Evolutionary conservation across 768 basidiomycete species (phyloP).

Genomic region (Agrocybe pediades): DNA sequence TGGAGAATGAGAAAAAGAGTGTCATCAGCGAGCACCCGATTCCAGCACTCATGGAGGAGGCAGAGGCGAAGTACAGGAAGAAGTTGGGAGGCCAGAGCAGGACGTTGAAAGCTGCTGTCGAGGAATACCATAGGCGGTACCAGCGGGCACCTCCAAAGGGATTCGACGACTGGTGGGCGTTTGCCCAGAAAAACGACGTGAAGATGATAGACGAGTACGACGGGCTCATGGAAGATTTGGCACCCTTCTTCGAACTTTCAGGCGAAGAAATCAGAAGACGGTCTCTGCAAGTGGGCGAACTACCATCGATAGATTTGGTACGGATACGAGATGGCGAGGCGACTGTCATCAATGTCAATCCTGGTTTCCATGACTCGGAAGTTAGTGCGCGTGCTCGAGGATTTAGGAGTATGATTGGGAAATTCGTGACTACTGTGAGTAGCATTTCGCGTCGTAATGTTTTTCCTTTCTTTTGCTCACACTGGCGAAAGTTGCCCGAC

Average conservation of each 20-base stretch:
- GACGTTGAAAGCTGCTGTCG: conserved; percentile 75
- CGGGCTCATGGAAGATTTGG: conserved; percentile 73
- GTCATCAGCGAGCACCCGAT: conserved; percentile 69
- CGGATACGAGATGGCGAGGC: conserved; percentile 68
- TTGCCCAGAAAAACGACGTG: conserved; percentile 70
- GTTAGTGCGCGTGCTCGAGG: conserved; percentile 78
- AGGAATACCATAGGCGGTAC: conserved; percentile 82
- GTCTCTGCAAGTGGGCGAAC: conserved; percentile 62
- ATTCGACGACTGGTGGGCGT: conserved; percentile 90
- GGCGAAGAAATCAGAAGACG: conserved; percentile 74
- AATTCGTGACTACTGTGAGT: conserved; percentile 65
- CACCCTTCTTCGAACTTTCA: conserved; percentile 79
- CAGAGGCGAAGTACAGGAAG: conserved; percentile 68
- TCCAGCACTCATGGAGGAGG: conserved; percentile 78
- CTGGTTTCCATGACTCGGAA: conserved; percentile 64
- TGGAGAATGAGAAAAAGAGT: conserved; percentile 20
- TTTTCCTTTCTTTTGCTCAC: conserved; percentile 2
- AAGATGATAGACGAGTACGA: conserved; percentile 92
- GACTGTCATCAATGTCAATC: conserved; percentile 57
- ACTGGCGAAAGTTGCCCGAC: conserved; percentile 69
- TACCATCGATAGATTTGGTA: conserved; percentile 89
- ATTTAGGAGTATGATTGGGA: conserved; percentile 73
- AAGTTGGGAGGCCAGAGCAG: conserved; percentile 77
- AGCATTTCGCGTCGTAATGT: background rate
- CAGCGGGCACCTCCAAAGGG: conserved; percentile 81